A percentile compares a stretch with the other conserved stretches of the same genome.
Evolutionary conservation across 176 grass and related monocot species (phyloP).

Genomic region (Areca catechu): DNA sequence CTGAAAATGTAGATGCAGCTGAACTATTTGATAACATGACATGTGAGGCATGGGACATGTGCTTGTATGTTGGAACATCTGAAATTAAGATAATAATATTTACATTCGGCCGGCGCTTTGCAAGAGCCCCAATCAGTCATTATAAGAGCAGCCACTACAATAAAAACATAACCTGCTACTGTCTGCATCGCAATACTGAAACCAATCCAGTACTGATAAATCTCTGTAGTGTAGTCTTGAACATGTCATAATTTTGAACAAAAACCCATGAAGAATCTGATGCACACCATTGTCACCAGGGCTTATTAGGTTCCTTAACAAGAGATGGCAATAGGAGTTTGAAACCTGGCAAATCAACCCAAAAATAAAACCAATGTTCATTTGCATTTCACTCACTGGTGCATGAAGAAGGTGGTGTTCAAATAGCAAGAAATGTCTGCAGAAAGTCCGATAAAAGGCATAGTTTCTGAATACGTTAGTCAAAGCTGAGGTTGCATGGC

Average conservation of each 20-base stretch:
- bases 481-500: conserved; percentile 74
- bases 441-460: conserved; percentile 92
- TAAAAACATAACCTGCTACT: conserved; percentile 68
- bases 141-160: conserved; percentile 54
- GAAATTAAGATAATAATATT: background rate
- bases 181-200: conserved; percentile 93
- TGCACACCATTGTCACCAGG: conserved; percentile 68
- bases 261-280: conserved; percentile 76
- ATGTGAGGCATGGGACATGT: no score
- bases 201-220: conserved; percentile 87
- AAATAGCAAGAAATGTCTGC: conserved; percentile 78
- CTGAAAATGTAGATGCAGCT: no score
- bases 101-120: conserved; percentile 88
- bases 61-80: no score
- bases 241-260: conserved; percentile 90
- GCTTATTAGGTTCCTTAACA: conserved; percentile 79
- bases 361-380: conserved; percentile 82
- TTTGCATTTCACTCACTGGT: conserved; percentile 60
- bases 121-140: conserved; percentile 93
- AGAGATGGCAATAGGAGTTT: conserved; percentile 86
- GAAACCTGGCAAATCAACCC: conserved; percentile 62
- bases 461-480: conserved; percentile 92
- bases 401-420: conserved; percentile 73
- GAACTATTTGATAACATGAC: no score
- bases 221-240: conserved; percentile 87